These are phyloP conservation scores for Xylaria longipes DNA, from an alignment of 495 filamentous ascomycete genomes.

Conservation along the genomic window DNA sequence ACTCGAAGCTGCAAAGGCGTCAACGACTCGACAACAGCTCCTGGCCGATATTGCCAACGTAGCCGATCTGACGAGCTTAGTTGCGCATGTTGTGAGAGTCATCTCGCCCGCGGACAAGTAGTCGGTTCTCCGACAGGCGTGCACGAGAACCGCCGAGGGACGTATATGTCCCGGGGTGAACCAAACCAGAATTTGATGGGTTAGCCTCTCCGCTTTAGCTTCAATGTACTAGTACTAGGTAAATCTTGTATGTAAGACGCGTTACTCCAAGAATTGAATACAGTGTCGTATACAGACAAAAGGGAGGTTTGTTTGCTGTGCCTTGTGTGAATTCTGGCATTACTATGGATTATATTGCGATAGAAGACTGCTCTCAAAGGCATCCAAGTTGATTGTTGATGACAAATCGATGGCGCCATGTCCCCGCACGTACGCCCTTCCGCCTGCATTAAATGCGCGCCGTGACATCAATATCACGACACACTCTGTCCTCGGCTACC, in stretches of 20 bases:
- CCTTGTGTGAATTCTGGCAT: neutral
- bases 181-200: neutral
- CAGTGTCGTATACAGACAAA: neutral
- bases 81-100: neutral
- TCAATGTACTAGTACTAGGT: neutral
- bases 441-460: neutral
- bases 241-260: neutral
- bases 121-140: neutral
- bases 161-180: neutral
- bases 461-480: neutral
- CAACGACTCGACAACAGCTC: neutral
- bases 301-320: neutral
- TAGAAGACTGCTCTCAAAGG: neutral
- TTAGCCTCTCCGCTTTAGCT: neutral
- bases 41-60: neutral
- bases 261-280: neutral
- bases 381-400: neutral
- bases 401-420: conserved; percentile 8
- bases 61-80: conserved; percentile 1
- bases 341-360: neutral
- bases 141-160: neutral
- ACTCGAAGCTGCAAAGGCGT: neutral
- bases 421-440: conserved; percentile 8
- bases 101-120: neutral
- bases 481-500: neutral